These are phyloP conservation scores for Colletotrichum zoysiae DNA, from an alignment of 2,329 filamentous ascomycete genomes.

Conservation along the genomic window DNA sequence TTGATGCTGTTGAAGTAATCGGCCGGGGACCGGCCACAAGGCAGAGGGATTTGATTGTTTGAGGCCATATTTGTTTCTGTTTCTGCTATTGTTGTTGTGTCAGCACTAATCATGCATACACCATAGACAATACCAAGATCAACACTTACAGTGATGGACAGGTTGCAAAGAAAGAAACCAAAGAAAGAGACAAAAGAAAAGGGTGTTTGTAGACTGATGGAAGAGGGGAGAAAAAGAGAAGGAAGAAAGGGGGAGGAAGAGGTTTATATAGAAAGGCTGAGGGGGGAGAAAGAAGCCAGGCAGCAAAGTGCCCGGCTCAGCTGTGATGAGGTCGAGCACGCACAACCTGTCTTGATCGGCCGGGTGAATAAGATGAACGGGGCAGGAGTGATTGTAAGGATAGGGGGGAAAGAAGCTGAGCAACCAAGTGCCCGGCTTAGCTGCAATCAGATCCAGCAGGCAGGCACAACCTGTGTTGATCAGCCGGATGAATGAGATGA, in stretches of 20 bases:
- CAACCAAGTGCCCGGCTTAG: neutral
- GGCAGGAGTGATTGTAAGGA: conserved; percentile 1
- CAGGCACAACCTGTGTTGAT: neutral
- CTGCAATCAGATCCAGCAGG: neutral
- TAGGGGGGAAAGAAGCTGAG: neutral
- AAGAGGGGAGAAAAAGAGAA: neutral
- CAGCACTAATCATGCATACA: neutral
- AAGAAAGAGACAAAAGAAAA: neutral
- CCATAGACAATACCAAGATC: neutral
- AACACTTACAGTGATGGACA: neutral
- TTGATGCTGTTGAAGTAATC: neutral
- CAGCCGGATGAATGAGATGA: too few species aligned
- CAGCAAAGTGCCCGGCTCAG: neutral
- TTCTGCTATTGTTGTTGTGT: neutral
- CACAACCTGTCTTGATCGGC: neutral
- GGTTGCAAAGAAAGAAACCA: neutral
- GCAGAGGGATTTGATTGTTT: neutral
- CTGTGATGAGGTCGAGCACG: neutral
- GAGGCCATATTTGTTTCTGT: neutral
- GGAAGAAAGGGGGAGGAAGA: neutral
- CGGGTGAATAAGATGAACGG: neutral
- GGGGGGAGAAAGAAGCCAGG: neutral
- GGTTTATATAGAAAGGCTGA: neutral
- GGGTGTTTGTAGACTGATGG: neutral
- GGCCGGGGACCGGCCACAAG: neutral